Base-by-base conservation (phyloP, 257 asterid genomes). In the Solanum bulbocastanum region DNA sequence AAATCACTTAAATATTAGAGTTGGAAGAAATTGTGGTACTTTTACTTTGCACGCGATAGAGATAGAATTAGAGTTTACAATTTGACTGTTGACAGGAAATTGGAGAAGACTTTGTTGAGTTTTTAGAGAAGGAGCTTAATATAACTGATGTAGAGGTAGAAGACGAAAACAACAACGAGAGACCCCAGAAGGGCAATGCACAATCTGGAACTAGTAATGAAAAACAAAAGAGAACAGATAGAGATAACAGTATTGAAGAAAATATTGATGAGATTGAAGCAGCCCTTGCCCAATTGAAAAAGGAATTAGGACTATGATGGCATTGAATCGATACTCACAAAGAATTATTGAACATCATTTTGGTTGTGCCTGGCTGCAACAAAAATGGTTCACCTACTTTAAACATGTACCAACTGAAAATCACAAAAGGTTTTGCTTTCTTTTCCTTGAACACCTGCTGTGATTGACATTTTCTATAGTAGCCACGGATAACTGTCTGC, bases 101-200 rank as follows among this genome's bases (percentile, higher is more conserved):
- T 2, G 98, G 99, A 76, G 99, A 94, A 89, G 99, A 97, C 83
- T 95, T 97, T 86, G 98, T 96, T 58, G 99, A 95, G 94, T 97
- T 94, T 91, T 89, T 97, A 88, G 98, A 95, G 95, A 96, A 93
- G 89, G 98, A 94, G 91, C 94, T 96, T 87, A 93, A 92, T 91
- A 92, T 95, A 52, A 87, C 92, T 23, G 98, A 95, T 88, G 78
- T 87, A 62, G 94, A 88, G 39, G 91, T 16, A 6, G 92, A 87
- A 72, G 93, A 39, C 22, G 87, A 91, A 79, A 90, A 87, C 22
- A 86, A 89, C 10, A 84, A 69, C 1, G 87, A 71, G 40, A 84
- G 79, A 85, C 62, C 91, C 83, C 89, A 91, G 39, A 89, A 87
- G 52, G 89, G 87, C 13, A 85, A 83, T 69, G 88, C 86, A 66